Percentiles rank a stretch among this genome's conserved stretches.
Evolutionary conservation across 352 stramenopile genomes (phyloP).

Genomic region (Pythium biforme): DNA sequence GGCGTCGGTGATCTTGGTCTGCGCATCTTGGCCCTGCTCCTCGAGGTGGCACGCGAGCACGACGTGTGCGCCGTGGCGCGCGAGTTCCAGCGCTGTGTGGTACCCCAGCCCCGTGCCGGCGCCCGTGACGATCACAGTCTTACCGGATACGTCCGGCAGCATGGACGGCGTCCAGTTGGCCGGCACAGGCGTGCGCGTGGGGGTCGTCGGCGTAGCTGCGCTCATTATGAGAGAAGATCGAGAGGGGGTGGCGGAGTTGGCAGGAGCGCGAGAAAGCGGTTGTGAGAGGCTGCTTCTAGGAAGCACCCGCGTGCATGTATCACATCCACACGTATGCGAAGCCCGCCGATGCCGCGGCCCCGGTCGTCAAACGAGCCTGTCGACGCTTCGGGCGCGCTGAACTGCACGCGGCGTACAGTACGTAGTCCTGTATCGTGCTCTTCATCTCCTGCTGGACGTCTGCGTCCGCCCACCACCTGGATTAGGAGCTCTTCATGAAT

Average conservation of each 20-base stretch:
- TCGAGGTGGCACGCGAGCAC: slow-evolving; percentile 53
- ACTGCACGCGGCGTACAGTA: too few species aligned
- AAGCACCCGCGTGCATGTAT: background rate
- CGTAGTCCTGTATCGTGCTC: too few species aligned
- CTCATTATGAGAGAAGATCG: background rate
- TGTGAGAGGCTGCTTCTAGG: too few species aligned
- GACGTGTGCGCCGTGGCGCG: slow-evolving; percentile 59
- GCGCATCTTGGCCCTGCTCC: slow-evolving; percentile 33
- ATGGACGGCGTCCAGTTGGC: slow-evolving; percentile 5
- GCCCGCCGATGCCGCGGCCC: background rate
- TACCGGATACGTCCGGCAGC: slow-evolving; percentile 25
- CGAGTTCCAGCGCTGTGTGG: slow-evolving; percentile 73
- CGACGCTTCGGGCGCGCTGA: too few species aligned
- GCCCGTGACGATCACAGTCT: slow-evolving; percentile 78
- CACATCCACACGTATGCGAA: background rate
- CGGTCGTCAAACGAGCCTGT: background rate
- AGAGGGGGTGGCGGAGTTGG: background rate
- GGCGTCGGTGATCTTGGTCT: slow-evolving; percentile 27
- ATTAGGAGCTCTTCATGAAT: background rate
- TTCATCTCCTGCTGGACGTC: too few species aligned
- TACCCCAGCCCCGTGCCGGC: slow-evolving; percentile 78
- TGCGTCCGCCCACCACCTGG: background rate
- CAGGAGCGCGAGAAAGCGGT: too few species aligned
- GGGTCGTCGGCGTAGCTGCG: background rate
- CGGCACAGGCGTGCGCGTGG: slow-evolving; percentile 1